Evolutionary conservation across 2,329 filamentous ascomycete genomes (phyloP).

Genomic region (Fusarium redolens): DNA sequence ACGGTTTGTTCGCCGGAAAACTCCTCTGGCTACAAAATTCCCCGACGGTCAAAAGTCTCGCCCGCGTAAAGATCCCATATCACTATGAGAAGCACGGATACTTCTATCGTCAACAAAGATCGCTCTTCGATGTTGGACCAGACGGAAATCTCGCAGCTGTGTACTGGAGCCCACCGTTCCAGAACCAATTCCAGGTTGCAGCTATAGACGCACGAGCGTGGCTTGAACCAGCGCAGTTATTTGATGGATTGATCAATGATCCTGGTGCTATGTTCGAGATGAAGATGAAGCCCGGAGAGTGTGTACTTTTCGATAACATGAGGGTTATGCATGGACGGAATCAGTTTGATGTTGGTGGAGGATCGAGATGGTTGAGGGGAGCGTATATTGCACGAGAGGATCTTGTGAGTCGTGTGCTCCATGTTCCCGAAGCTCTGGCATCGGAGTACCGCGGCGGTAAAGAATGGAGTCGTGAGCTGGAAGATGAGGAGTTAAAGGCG

Average conservation of each 20-base stretch:
- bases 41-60: constrained; percentile 53
- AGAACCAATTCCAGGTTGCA: constrained; percentile 61
- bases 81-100: constrained; percentile 76
- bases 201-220: constrained; percentile 51
- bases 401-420: constrained; percentile 52
- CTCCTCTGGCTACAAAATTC: constrained; percentile 46
- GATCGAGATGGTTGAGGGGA: constrained; percentile 85
- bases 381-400: constrained; percentile 76
- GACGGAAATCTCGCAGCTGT: constrained; percentile 45
- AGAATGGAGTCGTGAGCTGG: constrained; percentile 42
- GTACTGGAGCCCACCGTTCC: constrained; percentile 84
- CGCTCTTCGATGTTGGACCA: constrained; percentile 59
- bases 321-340: constrained; percentile 85
- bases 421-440: constrained; percentile 46
- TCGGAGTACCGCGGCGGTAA: constrained; percentile 38
- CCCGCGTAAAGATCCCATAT: constrained; percentile 64
- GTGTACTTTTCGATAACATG: constrained; percentile 92
- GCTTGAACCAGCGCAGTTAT: constrained; percentile 62
- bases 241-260: constrained; percentile 69
- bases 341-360: constrained; percentile 74
- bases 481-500: constrained; percentile 41
- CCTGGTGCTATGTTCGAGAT: constrained; percentile 72
- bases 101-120: constrained; percentile 69
- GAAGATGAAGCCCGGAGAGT: constrained; percentile 83
- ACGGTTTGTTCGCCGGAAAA: constrained; percentile 72